Base-by-base conservation (phyloP, 2,329 filamentous ascomycete species). In the Penicillium nordicum region DNA sequence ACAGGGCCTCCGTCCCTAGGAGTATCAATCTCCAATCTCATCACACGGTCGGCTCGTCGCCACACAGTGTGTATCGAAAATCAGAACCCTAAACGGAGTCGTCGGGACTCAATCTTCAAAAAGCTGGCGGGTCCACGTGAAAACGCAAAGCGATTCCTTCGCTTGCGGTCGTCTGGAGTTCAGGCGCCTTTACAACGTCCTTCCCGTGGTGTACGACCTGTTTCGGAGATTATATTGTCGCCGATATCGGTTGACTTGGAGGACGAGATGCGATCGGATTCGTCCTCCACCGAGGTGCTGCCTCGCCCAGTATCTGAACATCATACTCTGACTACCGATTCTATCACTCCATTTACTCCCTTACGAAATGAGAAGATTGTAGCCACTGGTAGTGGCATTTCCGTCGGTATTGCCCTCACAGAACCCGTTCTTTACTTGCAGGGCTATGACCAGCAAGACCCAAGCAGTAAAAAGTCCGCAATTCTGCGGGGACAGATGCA, bases 401-500 rank as follows among this genome's bases (percentile, higher is more conserved):
- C 74, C 0, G 76, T 79, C 21, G 75, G 75, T 2, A 72, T 80
- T 47, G 74, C 76, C 2, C 67, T 80, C 37, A 78, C 78, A 1
- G 78, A 80, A 55, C 78, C 78, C 1, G 74, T 80, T 0, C 67
- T 80, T 12, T 80, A 76, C 56, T 69, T 80, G n/a, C 76, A 79
- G 53, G 77, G 78, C 2, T 79, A 79, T 58, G 78, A 80, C 60
- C 73, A 76, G 9, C 75, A 75, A 61, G 77, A 80, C 41, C 70
- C 74, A 4, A 82, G 85, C 11, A 81, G 82, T 2, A 81, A 85
- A 49, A 88, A 82, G 51, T 93, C 91, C 7, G 89, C 92, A 1
- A 87, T 99, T 69, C 80, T 99, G 14, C 84, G 94, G 54, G 94
- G 94, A 18, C 92, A 87, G 63, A 75, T 99, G 54, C 88, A 90